Evolutionary conservation across 352 stramenopile genomes (phyloP).

Genomic region (Globisporangium alternatum): DNA sequence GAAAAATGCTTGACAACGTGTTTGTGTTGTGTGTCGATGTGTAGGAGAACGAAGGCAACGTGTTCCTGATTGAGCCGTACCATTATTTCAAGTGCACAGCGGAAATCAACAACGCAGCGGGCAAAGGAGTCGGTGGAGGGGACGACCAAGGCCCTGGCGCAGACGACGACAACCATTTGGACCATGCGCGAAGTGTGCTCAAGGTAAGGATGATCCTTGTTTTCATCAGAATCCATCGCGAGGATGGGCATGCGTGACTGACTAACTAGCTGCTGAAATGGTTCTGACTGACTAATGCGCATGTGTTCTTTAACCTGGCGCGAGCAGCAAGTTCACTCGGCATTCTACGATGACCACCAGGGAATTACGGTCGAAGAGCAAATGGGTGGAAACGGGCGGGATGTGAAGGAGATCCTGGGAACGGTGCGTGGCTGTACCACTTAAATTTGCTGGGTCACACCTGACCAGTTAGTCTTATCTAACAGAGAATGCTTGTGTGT

Average conservation of each 20-base stretch:
- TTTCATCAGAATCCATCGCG: background rate
- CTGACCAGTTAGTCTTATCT: background rate
- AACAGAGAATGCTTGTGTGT: conserved; percentile 5
- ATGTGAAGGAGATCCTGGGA: conserved; percentile 69
- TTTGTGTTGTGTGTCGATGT: background rate
- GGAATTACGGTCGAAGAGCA: conserved; percentile 64
- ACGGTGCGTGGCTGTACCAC: conserved; percentile 28
- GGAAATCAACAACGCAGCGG: conserved; percentile 84
- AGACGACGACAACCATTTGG: conserved; percentile 46
- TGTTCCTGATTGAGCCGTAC: conserved; percentile 85
- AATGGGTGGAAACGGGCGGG: conserved; percentile 58
- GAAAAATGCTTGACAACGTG: background rate
- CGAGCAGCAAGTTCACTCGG: conserved; percentile 46
- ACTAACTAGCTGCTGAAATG: background rate
- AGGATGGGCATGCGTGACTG: background rate
- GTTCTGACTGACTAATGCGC: background rate
- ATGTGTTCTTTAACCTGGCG: background rate
- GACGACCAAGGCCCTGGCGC: conserved; percentile 30
- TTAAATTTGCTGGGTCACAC: background rate
- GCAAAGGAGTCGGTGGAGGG: conserved; percentile 38
- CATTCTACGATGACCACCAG: conserved; percentile 58
- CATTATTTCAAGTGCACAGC: conserved; percentile 80
- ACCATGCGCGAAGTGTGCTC: conserved; percentile 52
- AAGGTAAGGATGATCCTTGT: conserved; percentile 29
- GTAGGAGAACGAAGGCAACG: conserved; percentile 81